These are phyloP conservation scores for Rutstroemia sp. DNA, from an alignment of 2,329 filamentous ascomycete species.

Conservation along the genomic window DNA sequence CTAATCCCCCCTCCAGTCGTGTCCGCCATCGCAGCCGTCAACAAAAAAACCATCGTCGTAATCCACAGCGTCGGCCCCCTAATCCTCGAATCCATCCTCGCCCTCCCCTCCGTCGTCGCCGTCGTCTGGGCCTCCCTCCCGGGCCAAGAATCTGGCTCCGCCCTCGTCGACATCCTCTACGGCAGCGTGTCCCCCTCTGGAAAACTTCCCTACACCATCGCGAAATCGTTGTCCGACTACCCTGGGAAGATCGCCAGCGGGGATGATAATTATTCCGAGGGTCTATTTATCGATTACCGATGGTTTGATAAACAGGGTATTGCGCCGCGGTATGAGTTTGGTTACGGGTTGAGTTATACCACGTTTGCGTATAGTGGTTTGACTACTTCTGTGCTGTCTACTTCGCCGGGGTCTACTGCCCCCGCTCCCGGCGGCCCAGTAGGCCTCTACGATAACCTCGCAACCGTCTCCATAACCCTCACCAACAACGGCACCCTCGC, in stretches of 20 bases:
- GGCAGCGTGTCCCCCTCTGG: conserved; percentile 46
- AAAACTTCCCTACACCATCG: conserved; percentile 51
- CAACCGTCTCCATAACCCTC: conserved; percentile 49
- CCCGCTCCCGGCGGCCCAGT: conserved; percentile 40
- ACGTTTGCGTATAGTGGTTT: conserved; percentile 35
- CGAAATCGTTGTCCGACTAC: conserved; percentile 41
- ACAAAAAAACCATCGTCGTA: conserved; percentile 55
- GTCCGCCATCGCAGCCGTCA: conserved; percentile 46
- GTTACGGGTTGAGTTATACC: conserved; percentile 49
- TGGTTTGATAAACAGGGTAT: conserved; percentile 39
- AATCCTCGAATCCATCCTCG: conserved; percentile 51
- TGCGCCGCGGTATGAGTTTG: conserved; percentile 33
- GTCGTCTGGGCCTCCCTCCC: conserved; percentile 53
- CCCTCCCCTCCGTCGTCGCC: conserved; percentile 55
- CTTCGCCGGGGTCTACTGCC: conserved; percentile 1
- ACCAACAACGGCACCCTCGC: conserved; percentile 51
- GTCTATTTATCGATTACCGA: conserved; percentile 45
- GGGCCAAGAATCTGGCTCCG: conserved; percentile 54
- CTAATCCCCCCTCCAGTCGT: conserved; percentile 33
- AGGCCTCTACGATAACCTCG: conserved; percentile 56
- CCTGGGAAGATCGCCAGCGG: conserved; percentile 24
- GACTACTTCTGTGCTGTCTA: conserved; percentile 9
- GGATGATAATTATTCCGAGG: conserved; percentile 35
- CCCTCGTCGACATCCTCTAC: conserved; percentile 54
- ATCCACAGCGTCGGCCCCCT: conserved; percentile 56